phyloP scores from a whole-genome alignment of 306 rosid species.

The Lathyrus sativus region DNA sequence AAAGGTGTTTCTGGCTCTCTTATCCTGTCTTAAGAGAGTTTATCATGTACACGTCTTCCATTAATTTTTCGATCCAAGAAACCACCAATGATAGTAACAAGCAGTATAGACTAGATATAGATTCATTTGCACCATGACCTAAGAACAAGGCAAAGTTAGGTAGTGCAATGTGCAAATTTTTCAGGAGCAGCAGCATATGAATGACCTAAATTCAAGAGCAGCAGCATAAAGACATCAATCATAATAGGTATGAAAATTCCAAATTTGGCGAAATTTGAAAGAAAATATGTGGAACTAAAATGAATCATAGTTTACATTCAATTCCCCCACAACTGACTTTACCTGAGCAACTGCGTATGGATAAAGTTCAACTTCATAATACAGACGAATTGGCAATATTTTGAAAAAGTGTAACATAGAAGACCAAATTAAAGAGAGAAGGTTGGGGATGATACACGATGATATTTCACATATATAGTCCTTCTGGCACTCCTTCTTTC shows the following conservation, averaged over 20 bases:
- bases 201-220: neutral
- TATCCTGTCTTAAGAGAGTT: neutral
- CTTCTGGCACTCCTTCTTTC: conserved; percentile 99
- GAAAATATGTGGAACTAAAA: conserved; percentile 28
- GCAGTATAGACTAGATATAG: neutral
- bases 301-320: conserved; percentile 25
- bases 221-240: neutral
- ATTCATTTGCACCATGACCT: neutral
- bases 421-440: neutral
- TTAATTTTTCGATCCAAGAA: too few relatives aligned
- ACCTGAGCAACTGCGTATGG: neutral
- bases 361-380: conserved; percentile 31
- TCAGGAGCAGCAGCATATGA: neutral
- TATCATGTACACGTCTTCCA: neutral
- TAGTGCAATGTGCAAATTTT: too few relatives aligned
- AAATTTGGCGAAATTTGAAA: conserved; percentile 3
- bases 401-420: conserved; percentile 21
- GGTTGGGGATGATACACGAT: neutral
- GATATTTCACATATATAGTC: conserved; percentile 81
- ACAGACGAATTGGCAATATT: conserved; percentile 17
- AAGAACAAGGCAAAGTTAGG: neutral
- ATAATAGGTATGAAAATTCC: neutral
- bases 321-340: conserved; percentile 29
- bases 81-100: neutral
- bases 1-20: neutral